Percentiles rank a stretch among this genome's conserved stretches.
Conservation (phyloP, 2,329 filamentous ascomycete species). For the Dendrostoma leiphaemia region DNA sequence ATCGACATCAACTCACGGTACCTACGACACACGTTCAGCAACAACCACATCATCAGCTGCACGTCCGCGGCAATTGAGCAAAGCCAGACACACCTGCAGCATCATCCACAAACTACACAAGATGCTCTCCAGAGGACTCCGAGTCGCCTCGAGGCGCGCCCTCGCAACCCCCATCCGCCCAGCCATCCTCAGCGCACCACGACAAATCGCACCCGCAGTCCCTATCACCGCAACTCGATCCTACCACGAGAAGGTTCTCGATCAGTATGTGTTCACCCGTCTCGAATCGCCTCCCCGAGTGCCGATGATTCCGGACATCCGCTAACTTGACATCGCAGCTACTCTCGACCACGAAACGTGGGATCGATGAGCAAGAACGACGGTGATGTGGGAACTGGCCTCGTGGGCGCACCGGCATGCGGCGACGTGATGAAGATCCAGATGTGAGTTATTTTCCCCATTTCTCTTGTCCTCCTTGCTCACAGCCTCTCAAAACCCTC, state of each 20-base stretch:
- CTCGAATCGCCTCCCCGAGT: background rate
- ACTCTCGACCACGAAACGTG: slow-evolving; percentile 53
- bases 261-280: slow-evolving; percentile 68
- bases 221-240: slow-evolving; percentile 41
- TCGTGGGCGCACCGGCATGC: slow-evolving; percentile 87
- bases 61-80: background rate
- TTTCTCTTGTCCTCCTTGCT: no score
- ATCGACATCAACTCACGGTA: background rate
- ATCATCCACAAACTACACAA: slow-evolving; percentile 21
- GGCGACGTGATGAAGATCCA: slow-evolving; percentile 94
- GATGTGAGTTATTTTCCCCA: slow-evolving; percentile 73
- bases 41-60: background rate
- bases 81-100: background rate
- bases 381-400: slow-evolving; percentile 80
- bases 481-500: no score
- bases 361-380: slow-evolving; percentile 69
- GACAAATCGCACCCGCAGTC: slow-evolving; percentile 40
- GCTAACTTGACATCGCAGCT: slow-evolving; percentile 35
- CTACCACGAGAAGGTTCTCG: slow-evolving; percentile 64
- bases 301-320: slow-evolving; percentile 24
- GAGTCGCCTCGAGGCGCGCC: slow-evolving; percentile 41
- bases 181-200: slow-evolving; percentile 34
- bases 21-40: background rate
- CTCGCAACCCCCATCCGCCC: slow-evolving; percentile 39
- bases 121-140: slow-evolving; percentile 48